Conservation (phyloP, 441 rosid genomes). For the Arabidopsis lyrata region DNA sequence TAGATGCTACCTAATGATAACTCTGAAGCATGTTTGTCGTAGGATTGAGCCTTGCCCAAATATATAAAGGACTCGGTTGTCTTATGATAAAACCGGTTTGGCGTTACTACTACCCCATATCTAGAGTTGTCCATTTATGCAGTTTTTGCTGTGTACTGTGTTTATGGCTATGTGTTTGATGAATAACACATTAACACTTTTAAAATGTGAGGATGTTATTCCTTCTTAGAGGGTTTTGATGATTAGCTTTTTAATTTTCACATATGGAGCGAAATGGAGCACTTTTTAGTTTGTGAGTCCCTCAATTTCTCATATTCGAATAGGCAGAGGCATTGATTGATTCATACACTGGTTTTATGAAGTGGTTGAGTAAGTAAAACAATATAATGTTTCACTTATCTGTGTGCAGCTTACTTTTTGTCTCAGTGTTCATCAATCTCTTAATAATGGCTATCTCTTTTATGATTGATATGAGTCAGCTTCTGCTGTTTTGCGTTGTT, state of each 20-base stretch:
- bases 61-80: constrained; percentile 5
- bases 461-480: constrained; percentile 3
- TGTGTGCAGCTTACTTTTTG: background rate
- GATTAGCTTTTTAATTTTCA: background rate
- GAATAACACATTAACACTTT: background rate
- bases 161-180: background rate
- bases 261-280: background rate
- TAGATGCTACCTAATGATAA: constrained; percentile 5
- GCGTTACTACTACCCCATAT: too few species aligned
- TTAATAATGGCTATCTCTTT: constrained; percentile 3
- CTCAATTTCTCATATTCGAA: constrained; percentile 6
- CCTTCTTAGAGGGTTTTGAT: constrained; percentile 14
- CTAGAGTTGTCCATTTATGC: too few species aligned
- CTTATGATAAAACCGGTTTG: background rate
- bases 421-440: constrained; percentile 10
- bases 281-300: background rate
- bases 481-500: constrained; percentile 19
- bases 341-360: background rate
- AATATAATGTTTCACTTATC: background rate
- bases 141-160: too few species aligned
- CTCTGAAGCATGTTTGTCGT: constrained; percentile 11
- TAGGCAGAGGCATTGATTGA: background rate
- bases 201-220: background rate
- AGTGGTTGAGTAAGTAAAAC: background rate
- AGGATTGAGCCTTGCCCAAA: background rate